A percentile compares a stretch with the other conserved stretches of the same genome.
phyloP scores from a whole-genome alignment of 768 basidiomycete genomes.

The Coprinellus aureogranulatus region DNA sequence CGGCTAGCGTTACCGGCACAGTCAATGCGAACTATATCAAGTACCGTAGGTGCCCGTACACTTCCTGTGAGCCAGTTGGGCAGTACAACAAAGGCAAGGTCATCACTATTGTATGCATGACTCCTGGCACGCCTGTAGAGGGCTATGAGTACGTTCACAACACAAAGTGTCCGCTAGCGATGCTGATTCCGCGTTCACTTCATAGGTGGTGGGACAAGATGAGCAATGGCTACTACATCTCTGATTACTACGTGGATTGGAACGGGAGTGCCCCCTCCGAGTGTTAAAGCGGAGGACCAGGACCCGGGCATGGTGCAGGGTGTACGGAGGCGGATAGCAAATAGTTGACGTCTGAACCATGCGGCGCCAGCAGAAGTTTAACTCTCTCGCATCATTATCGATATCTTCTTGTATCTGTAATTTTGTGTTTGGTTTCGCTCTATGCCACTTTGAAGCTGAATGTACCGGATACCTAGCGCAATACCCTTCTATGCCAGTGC shows the following conservation, averaged over 20 bases:
- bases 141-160: neutral
- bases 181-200: neutral
- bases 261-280: neutral
- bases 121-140: neutral
- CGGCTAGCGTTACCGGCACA: neutral
- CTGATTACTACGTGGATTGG: slow-evolving; percentile 1
- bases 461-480: no score
- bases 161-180: neutral
- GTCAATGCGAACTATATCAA: neutral
- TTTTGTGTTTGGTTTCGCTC: no score
- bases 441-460: no score
- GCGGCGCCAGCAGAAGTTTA: no score
- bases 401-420: no score
- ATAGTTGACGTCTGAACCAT: no score
- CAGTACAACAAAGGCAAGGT: neutral
- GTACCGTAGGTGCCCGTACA: neutral
- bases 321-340: no score
- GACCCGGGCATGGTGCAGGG: no score
- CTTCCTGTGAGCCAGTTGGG: neutral
- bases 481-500: no score
- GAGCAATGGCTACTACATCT: slow-evolving; percentile 3
- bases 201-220: slow-evolving; percentile 3
- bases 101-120: neutral
- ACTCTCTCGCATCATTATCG: no score
- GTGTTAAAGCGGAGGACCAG: neutral